Conservation (phyloP, 2,329 filamentous ascomycete species). For the Hymenoscyphus albidus region DNA sequence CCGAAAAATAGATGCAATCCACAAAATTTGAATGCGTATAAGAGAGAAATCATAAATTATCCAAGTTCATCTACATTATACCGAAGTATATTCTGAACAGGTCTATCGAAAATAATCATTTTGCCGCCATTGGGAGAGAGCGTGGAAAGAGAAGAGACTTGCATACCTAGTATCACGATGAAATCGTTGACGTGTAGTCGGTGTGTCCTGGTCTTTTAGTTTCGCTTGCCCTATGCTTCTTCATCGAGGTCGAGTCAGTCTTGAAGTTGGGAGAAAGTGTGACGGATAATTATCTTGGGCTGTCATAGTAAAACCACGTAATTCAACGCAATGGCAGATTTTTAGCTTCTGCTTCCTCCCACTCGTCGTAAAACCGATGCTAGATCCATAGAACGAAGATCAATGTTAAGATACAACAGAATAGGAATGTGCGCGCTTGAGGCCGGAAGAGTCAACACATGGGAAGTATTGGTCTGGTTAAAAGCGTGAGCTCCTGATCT, state of each 20-base stretch:
- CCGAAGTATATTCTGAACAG: slow-evolving; percentile 52
- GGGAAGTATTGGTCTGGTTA: slow-evolving; percentile 25
- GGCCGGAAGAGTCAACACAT: slow-evolving; percentile 28
- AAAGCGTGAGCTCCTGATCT: slow-evolving; percentile 32
- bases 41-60: slow-evolving; percentile 41
- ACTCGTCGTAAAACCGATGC: neutral
- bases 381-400: neutral
- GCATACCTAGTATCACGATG: neutral
- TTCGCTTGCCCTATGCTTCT: too few relatives aligned
- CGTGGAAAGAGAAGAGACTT: neutral
- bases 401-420: neutral
- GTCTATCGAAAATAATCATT: slow-evolving; percentile 57
- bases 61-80: slow-evolving; percentile 42
- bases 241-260: neutral
- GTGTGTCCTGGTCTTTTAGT: neutral
- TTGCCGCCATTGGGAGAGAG: neutral
- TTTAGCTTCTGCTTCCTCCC: neutral
- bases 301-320: neutral
- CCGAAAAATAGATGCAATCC: neutral
- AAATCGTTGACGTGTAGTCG: neutral
- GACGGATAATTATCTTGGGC: neutral
- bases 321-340: neutral
- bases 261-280: neutral
- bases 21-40: neutral
- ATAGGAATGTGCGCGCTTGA: slow-evolving; percentile 26